Percentiles rank a stretch among this genome's conserved stretches.
Evolutionary conservation across 2,329 filamentous ascomycete genomes (phyloP).

Genomic region (Xylariomycetidae sp.): DNA sequence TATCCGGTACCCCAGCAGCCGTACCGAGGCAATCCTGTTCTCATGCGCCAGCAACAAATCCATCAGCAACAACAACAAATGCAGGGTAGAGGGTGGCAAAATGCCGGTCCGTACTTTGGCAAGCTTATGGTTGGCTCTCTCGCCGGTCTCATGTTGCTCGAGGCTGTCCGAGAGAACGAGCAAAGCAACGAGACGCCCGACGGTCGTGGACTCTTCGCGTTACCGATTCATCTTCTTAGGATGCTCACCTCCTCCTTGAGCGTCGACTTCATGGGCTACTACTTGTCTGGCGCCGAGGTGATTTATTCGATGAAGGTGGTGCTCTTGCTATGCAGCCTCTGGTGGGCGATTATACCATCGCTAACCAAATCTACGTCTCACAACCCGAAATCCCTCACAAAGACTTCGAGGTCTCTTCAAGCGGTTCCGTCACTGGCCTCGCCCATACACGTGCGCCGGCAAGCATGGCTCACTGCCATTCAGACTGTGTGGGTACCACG

Average conservation of each 20-base stretch:
- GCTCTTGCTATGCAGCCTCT: constrained; percentile 46
- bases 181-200: constrained; percentile 58
- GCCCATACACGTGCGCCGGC: constrained; percentile 77
- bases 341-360: constrained; percentile 53
- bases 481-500: constrained; percentile 89
- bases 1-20: constrained; percentile 40
- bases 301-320: constrained; percentile 50
- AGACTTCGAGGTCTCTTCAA: constrained; percentile 34
- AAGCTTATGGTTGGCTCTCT: constrained; percentile 93
- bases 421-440: constrained; percentile 70
- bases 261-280: constrained; percentile 51
- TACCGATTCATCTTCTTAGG: constrained; percentile 57
- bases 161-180: constrained; percentile 68
- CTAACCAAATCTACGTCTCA: constrained; percentile 52
- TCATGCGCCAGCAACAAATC: constrained; percentile 53
- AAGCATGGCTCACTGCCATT: constrained; percentile 89
- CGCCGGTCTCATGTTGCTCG: constrained; percentile 86
- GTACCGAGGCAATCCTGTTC: constrained; percentile 36
- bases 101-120: constrained; percentile 52
- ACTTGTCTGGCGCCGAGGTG: constrained; percentile 38
- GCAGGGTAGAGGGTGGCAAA: constrained; percentile 50
- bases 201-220: constrained; percentile 61
- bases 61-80: constrained; percentile 46
- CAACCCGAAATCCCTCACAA: constrained; percentile 38
- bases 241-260: constrained; percentile 43